These are phyloP conservation scores for Brassica cretica DNA, from an alignment of 345 rosid species.

Conservation along the genomic window DNA sequence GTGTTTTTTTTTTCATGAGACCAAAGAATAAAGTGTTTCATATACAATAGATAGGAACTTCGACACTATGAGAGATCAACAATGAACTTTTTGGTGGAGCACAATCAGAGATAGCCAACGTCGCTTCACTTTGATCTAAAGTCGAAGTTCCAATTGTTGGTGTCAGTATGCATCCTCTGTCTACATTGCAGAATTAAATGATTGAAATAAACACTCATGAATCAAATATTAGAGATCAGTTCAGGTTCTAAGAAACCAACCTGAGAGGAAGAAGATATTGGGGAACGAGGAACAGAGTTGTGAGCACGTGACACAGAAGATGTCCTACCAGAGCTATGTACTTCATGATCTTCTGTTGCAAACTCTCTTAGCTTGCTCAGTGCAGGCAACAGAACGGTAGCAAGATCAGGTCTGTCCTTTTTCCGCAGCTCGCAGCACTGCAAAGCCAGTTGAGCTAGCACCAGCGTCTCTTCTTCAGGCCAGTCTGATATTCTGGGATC, in stretches of 20 bases:
- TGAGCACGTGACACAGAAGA: background rate
- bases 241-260: background rate
- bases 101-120: slow-evolving; percentile 42
- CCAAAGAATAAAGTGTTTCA: slow-evolving; percentile 18
- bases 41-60: slow-evolving; percentile 8
- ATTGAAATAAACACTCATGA: background rate
- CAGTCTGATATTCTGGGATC: background rate
- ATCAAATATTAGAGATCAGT: background rate
- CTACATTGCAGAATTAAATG: background rate
- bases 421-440: background rate
- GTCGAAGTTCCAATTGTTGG: slow-evolving; percentile 43
- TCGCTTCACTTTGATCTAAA: slow-evolving; percentile 42
- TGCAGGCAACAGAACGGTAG: background rate
- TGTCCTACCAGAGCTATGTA: background rate
- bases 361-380: background rate
- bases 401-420: background rate
- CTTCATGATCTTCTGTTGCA: background rate
- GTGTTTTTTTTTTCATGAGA: slow-evolving; percentile 5
- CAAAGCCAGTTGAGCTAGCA: background rate
- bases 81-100: slow-evolving; percentile 23
- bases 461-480: background rate
- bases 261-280: background rate
- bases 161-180: slow-evolving; percentile 29
- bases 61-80: slow-evolving; percentile 18
- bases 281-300: background rate